A percentile compares a stretch with the other conserved stretches of the same genome.
Evolutionary conservation across 2,329 filamentous ascomycete species (phyloP).

Genomic region (Sporothrix dimorphospora): DNA sequence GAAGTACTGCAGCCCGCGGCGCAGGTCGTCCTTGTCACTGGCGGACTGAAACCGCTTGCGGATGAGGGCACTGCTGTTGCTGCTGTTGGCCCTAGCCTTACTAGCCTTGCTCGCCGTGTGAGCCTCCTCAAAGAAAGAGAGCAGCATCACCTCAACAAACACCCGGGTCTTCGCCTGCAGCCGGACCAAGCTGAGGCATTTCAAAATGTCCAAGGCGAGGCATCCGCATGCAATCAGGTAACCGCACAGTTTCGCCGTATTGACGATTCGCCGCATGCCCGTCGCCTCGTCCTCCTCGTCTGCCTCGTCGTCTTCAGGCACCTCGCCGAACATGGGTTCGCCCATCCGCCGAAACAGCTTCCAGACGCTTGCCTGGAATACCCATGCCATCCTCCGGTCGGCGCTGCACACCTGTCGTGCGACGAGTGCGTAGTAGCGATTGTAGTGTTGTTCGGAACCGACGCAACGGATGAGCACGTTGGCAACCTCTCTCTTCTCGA

Average conservation of each 20-base stretch:
- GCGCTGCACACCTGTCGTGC: slow-evolving; percentile 72
- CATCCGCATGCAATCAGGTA: slow-evolving; percentile 52
- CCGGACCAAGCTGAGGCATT: slow-evolving; percentile 77
- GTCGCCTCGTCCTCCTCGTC: slow-evolving; percentile 48
- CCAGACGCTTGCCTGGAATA: slow-evolving; percentile 87
- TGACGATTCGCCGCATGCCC: slow-evolving; percentile 56
- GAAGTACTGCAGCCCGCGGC: slow-evolving; percentile 77
- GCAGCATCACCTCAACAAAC: slow-evolving; percentile 80
- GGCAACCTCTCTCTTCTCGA: slow-evolving; percentile 84
- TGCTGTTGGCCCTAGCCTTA: slow-evolving; percentile 33
- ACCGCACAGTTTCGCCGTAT: slow-evolving; percentile 59
- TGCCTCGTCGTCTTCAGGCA: slow-evolving; percentile 58
- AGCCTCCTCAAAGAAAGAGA: slow-evolving; percentile 72
- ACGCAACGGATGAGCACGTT: slow-evolving; percentile 86
- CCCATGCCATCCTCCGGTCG: slow-evolving; percentile 75
- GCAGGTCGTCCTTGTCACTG: slow-evolving; percentile 67
- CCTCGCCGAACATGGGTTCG: slow-evolving; percentile 73
- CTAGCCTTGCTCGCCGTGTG: slow-evolving; percentile 50
- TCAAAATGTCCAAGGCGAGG: slow-evolving; percentile 56
- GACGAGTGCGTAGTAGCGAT: slow-evolving; percentile 90
- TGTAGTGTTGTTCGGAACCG: slow-evolving; percentile 81
- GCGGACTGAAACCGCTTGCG: slow-evolving; percentile 68
- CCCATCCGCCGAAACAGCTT: slow-evolving; percentile 83
- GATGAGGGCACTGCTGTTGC: slow-evolving; percentile 44
- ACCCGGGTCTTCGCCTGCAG: slow-evolving; percentile 74